Base-by-base conservation (phyloP, 1,139 yeast genomes). In the Taiozyma onychis region DNA sequence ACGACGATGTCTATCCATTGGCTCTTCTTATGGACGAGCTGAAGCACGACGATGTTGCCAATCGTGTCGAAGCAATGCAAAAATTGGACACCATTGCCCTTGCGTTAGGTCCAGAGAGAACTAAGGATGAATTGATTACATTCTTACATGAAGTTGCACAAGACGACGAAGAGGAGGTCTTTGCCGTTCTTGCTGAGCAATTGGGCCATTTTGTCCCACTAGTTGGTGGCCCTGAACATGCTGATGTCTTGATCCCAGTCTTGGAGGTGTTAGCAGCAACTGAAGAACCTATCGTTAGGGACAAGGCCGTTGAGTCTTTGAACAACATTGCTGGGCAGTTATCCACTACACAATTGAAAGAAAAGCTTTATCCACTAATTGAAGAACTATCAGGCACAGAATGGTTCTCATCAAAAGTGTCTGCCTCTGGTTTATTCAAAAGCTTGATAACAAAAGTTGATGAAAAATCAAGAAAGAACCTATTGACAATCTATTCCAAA, bases 261-360 rank as follows among this genome's bases (percentile, higher is more conserved):
- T 77, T 95, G 65, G 91, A 93, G 60, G 81, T 87, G 54, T 79
- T 95, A 58, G 91, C 96, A 6, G 86, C 95, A 14, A 87, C 95
- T 66, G 99, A 95, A 70, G 99, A 95, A 69, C 98, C 99, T n/a
- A 78, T 91, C 46, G 99, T 95, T 28, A 79, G 99, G 62, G 98
- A 93, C 63, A 88, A 88, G 64, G 98, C 99, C 13, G 91, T 93
- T 48, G 88, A 80, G 37, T 88, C 98, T 1, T 74, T 95, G 60
- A 87, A 89, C 66, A 74, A 73, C 50, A 80, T 93, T 57, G 82
- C 91, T 54, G 71, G 72, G 50, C 83, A 81, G 48, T 75, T 93
- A 62, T 70, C 85, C n/a, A 70, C 76, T 50, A 81, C 78, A 26
- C 96, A 90, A 66, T 72, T 90, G 44, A 77, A 77, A 55, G 76